A percentile compares a stretch with the other conserved stretches of the same genome.
Conservation (phyloP, 495 filamentous ascomycete genomes). For the Penicillium silybi region DNA sequence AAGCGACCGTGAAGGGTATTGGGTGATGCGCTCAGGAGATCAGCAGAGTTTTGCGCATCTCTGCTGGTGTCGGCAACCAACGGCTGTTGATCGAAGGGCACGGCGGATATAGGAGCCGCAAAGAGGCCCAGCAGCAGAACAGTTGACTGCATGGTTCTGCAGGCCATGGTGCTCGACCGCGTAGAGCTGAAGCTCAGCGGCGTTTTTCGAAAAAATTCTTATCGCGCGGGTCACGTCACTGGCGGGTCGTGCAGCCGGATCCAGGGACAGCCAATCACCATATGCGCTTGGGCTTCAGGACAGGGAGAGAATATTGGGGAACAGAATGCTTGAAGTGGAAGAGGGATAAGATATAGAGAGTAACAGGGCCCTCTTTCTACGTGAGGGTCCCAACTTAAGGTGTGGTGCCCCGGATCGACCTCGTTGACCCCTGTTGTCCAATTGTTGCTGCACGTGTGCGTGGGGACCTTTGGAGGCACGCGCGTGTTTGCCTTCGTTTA, state of each 20-base stretch:
- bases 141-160: constrained; percentile 14
- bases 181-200: not conserved
- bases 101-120: constrained; percentile 9
- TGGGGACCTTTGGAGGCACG: not conserved
- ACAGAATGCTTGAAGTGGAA: not conserved
- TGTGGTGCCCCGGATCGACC: not conserved
- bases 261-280: not conserved
- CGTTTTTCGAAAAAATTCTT: constrained; percentile 1
- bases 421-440: not conserved
- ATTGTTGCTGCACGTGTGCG: not conserved
- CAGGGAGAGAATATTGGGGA: not conserved
- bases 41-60: not conserved
- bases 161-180: constrained; percentile 1
- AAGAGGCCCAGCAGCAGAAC: constrained; percentile 18
- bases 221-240: constrained; percentile 4
- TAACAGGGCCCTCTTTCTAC: not conserved
- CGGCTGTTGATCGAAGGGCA: constrained; percentile 19
- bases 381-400: not conserved
- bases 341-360: not conserved
- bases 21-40: not conserved
- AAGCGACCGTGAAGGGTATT: constrained; percentile 61
- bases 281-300: not conserved
- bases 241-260: not conserved
- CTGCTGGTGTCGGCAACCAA: constrained; percentile 9
- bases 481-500: not conserved